Percentiles rank a stretch among this genome's conserved stretches.
Evolutionary conservation across 2,329 filamentous ascomycete species (phyloP).

Genomic region (Botrytis cinerea): DNA sequence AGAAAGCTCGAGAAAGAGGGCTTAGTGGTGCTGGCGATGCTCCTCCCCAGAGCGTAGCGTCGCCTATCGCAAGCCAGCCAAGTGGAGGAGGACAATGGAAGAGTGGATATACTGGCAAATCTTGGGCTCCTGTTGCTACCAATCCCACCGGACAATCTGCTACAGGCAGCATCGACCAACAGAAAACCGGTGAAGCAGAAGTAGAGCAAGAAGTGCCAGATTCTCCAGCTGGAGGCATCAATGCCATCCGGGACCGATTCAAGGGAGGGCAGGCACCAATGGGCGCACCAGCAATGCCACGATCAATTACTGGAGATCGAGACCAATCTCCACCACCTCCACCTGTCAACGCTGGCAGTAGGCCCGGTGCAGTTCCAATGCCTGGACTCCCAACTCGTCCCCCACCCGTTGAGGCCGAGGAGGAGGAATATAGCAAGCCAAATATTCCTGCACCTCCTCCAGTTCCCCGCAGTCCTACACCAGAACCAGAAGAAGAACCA

Average conservation of each 20-base stretch:
- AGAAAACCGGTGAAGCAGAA: constrained; percentile 62
- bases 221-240: constrained; percentile 64
- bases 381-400: constrained; percentile 71
- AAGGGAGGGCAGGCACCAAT: constrained; percentile 70
- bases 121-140: constrained; percentile 82
- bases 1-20: constrained; percentile 80
- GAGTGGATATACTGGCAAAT: constrained; percentile 87
- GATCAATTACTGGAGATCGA: constrained; percentile 36
- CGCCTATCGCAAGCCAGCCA: constrained; percentile 64
- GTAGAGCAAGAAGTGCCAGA: constrained; percentile 52
- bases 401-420: constrained; percentile 48
- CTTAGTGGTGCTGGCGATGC: constrained; percentile 53
- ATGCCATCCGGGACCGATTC: constrained; percentile 80
- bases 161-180: constrained; percentile 51
- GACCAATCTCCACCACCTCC: constrained; percentile 43
- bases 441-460: constrained; percentile 46
- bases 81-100: constrained; percentile 81
- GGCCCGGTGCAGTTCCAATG: constrained; percentile 74
- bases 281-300: constrained; percentile 49
- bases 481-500: constrained; percentile 46
- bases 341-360: constrained; percentile 47
- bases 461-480: constrained; percentile 42
- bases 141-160: constrained; percentile 67
- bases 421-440: constrained; percentile 55
- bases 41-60: constrained; percentile 47